These are phyloP conservation scores for Metschnikowia henanensis DNA, from an alignment of 805 yeast genomes.

Conservation along the genomic window DNA sequence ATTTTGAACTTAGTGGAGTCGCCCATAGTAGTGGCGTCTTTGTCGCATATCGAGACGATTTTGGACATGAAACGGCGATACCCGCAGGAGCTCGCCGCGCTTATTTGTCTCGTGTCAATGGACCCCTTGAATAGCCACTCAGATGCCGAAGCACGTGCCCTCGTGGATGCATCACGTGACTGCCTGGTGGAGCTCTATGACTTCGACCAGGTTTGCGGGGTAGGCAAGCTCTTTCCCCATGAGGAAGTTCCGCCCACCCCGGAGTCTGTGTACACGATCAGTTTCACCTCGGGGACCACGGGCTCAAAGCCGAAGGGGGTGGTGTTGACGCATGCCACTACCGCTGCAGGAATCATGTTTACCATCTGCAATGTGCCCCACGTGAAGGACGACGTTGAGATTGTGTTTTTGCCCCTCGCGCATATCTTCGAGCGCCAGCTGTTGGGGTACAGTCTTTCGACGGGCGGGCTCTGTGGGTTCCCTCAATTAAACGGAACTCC, in stretches of 20 bases:
- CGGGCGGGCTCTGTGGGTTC: conserved; percentile 29
- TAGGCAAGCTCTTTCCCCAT: conserved; percentile 24
- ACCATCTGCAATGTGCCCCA: conserved; percentile 14
- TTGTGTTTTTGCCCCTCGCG: conserved; percentile 35
- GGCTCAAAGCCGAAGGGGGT: conserved; percentile 30
- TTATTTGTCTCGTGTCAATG: conserved; percentile 28
- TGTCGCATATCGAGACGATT: conserved; percentile 10
- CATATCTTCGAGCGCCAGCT: conserved; percentile 37
- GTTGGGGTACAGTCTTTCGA: conserved; percentile 20
- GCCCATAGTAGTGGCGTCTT: conserved; percentile 50
- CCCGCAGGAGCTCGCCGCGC: conserved; percentile 17
- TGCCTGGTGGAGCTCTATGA: conserved; percentile 22
- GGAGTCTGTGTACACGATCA: conserved; percentile 23
- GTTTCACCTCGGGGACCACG: conserved; percentile 30
- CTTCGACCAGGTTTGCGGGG: conserved; percentile 21
- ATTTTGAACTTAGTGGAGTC: conserved; percentile 61
- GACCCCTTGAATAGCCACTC: conserved; percentile 24
- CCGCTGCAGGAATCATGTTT: conserved; percentile 22
- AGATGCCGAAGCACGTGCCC: conserved; percentile 9
- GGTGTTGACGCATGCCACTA: conserved; percentile 21
- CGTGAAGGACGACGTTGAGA: conserved; percentile 14
- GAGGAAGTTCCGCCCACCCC: conserved; percentile 19
- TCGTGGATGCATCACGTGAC: conserved; percentile 34
- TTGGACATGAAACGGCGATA: conserved; percentile 12
- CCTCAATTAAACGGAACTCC: conserved; percentile 26